phyloP scores from a whole-genome alignment of 352 stramenopile genomes.

The Phytophthora uliginosa region DNA sequence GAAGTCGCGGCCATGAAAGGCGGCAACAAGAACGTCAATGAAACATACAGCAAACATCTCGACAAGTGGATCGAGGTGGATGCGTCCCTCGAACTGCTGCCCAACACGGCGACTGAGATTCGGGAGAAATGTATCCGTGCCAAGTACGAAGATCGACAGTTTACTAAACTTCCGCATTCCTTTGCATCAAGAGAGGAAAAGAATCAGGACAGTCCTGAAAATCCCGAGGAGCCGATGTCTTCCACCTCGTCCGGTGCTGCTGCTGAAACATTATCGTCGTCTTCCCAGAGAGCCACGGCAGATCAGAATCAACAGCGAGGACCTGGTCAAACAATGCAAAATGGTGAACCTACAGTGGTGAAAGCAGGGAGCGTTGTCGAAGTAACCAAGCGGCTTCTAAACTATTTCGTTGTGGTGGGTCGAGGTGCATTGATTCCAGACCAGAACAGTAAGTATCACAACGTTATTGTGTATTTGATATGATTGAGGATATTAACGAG shows the following conservation, averaged over 20 bases:
- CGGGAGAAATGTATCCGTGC: slow-evolving; percentile 68
- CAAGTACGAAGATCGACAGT: slow-evolving; percentile 81
- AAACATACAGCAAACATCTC: slow-evolving; percentile 66
- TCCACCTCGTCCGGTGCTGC: slow-evolving; percentile 9
- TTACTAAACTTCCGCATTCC: slow-evolving; percentile 57
- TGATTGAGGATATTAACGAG: slow-evolving; percentile 4
- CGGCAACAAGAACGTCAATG: slow-evolving; percentile 75
- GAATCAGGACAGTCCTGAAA: slow-evolving; percentile 62
- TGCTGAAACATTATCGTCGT: slow-evolving; percentile 24
- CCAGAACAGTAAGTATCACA: slow-evolving; percentile 66
- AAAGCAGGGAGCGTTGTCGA: slow-evolving; percentile 73
- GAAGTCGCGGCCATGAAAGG: slow-evolving; percentile 79
- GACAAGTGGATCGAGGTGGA: slow-evolving; percentile 67
- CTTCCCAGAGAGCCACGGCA: slow-evolving; percentile 15
- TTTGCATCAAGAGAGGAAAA: slow-evolving; percentile 48
- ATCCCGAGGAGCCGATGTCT: slow-evolving; percentile 47
- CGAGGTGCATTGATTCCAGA: slow-evolving; percentile 63
- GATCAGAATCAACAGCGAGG: slow-evolving; percentile 56
- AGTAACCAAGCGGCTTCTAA: slow-evolving; percentile 84
- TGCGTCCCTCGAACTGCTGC: slow-evolving; percentile 42
- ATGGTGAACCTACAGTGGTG: slow-evolving; percentile 39
- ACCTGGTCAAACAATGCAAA: slow-evolving; percentile 30
- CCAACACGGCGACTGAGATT: slow-evolving; percentile 46
- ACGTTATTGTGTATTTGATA: background rate
- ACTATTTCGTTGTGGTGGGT: slow-evolving; percentile 89